These are phyloP conservation scores for Cucurbita pepo DNA, from an alignment of 306 rosid species.

Conservation along the genomic window DNA sequence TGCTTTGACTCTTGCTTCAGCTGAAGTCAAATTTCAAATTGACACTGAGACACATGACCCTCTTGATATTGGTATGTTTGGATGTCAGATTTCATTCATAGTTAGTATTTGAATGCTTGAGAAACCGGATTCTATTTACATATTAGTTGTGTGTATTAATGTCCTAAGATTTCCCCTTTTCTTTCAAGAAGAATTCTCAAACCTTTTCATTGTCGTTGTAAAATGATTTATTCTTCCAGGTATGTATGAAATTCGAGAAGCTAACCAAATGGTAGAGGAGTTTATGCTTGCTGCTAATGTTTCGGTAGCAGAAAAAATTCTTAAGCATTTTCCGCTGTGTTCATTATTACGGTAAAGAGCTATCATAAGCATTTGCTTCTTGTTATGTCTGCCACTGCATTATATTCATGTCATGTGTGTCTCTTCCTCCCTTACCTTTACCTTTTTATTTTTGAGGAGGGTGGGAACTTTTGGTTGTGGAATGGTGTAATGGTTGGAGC, in stretches of 20 bases:
- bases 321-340: slow-evolving; percentile 53
- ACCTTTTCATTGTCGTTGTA: background rate
- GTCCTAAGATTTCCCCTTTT: background rate
- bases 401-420: background rate
- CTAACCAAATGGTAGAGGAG: slow-evolving; percentile 99
- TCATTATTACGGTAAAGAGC: slow-evolving; percentile 59
- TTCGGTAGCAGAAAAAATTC: slow-evolving; percentile 83
- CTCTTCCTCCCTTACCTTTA: background rate
- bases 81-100: background rate
- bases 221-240: slow-evolving; percentile 34
- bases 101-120: background rate
- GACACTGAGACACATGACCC: slow-evolving; percentile 99
- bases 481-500: background rate
- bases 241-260: slow-evolving; percentile 96
- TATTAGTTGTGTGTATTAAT: background rate
- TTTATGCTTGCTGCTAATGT: slow-evolving; percentile 99
- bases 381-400: background rate
- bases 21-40: slow-evolving; percentile 96
- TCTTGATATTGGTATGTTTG: slow-evolving; percentile 77
- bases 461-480: background rate
- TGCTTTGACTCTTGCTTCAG: slow-evolving; percentile 97
- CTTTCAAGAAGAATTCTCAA: background rate
- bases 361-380: background rate
- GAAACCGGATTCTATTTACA: background rate
- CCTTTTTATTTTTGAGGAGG: background rate